These are phyloP conservation scores for Mycena polygramma DNA, from an alignment of 768 basidiomycete species.

Conservation along the genomic window DNA sequence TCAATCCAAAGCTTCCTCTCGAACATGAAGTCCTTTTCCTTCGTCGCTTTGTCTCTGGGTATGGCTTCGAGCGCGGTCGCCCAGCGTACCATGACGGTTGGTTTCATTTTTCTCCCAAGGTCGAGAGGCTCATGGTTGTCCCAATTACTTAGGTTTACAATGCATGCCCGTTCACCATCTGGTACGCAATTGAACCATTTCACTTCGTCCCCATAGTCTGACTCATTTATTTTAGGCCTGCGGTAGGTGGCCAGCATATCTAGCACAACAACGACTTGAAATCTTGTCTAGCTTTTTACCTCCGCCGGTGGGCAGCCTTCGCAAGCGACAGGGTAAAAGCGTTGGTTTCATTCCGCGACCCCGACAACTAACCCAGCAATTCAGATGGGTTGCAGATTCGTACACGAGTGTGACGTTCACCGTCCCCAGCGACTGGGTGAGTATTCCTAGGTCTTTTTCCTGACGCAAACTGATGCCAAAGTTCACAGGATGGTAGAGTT, in stretches of 20 bases:
- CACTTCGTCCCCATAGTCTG: neutral
- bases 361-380: neutral
- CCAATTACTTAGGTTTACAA: slow-evolving; percentile 20
- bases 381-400: slow-evolving; percentile 32
- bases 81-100: slow-evolving; percentile 20
- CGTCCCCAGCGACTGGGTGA: slow-evolving; percentile 67
- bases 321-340: slow-evolving; percentile 23
- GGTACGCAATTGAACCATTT: slow-evolving; percentile 38
- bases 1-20: neutral
- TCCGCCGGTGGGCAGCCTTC: slow-evolving; percentile 25
- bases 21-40: slow-evolving; percentile 32
- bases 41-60: slow-evolving; percentile 29
- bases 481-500: slow-evolving; percentile 44
- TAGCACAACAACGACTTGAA: neutral
- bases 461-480: neutral
- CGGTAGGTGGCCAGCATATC: slow-evolving; percentile 31
- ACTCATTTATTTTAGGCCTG: slow-evolving; percentile 36
- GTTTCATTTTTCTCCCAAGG: neutral
- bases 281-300: slow-evolving; percentile 19
- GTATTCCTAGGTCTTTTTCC: slow-evolving; percentile 50
- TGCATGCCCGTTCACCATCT: slow-evolving; percentile 33
- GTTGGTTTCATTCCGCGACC: too few relatives aligned
- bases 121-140: neutral
- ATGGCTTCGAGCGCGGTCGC: slow-evolving; percentile 21
- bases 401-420: slow-evolving; percentile 48